Evolutionary conservation across 495 filamentous ascomycete genomes (phyloP).

Genomic region (Lepraria neglecta): DNA sequence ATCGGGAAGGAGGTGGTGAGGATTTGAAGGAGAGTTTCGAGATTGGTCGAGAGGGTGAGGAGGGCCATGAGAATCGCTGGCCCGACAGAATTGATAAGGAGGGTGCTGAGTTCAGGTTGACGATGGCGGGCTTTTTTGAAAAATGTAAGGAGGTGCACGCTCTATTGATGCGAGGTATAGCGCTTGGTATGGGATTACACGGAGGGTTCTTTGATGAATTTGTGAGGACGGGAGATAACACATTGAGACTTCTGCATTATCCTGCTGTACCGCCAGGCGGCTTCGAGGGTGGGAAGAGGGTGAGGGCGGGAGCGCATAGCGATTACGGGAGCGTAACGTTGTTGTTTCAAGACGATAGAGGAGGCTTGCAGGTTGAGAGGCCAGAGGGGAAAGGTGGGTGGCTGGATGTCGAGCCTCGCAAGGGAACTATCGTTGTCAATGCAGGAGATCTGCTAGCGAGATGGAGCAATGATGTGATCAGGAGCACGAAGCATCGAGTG

Average conservation of each 20-base stretch:
- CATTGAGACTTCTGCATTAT: conserved; percentile 82
- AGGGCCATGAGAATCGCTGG: conserved; percentile 71
- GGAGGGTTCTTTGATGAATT: conserved; percentile 71
- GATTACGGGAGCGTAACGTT: conserved; percentile 87
- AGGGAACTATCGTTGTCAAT: conserved; percentile 81
- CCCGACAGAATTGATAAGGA: conserved; percentile 48
- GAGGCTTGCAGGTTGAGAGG: conserved; percentile 77
- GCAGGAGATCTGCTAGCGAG: conserved; percentile 82
- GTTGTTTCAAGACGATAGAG: conserved; percentile 78
- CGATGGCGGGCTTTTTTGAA: conserved; percentile 67
- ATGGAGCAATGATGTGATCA: conserved; percentile 88
- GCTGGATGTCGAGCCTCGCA: conserved; percentile 76
- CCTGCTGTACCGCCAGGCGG: conserved; percentile 60
- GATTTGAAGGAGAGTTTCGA: conserved; percentile 84
- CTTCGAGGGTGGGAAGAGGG: conserved; percentile 67
- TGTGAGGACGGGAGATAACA: conserved; percentile 73
- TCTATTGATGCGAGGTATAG: conserved; percentile 82
- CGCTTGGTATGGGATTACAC: conserved; percentile 70
- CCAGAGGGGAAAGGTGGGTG: conserved; percentile 59
- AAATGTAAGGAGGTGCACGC: conserved; percentile 68
- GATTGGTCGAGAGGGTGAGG: conserved; percentile 69
- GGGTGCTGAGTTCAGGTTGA: conserved; percentile 58
- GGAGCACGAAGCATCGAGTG: conserved; percentile 82
- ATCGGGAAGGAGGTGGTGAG: conserved; percentile 50
- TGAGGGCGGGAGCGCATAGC: conserved; percentile 78